Evolutionary conservation across 2,329 filamentous ascomycete genomes (phyloP), one percentile per base, ranked within the genome.

Genomic region (Pyrenophora graminea): DNA sequence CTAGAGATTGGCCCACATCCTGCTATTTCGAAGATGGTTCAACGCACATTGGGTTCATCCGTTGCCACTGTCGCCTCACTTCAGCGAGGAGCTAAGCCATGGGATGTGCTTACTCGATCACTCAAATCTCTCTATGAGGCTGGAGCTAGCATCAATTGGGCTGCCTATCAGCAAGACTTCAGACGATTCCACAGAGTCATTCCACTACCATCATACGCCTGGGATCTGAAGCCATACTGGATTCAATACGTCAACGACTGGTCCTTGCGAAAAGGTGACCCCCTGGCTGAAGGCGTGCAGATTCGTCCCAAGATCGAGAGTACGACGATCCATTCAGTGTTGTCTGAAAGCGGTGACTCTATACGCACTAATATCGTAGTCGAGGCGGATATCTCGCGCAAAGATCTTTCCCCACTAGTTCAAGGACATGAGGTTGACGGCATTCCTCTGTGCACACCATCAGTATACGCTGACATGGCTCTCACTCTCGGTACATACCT

Each of bases 101-200:
- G 15, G 15, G 15, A 15, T 15, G 15, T 15, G 15, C 15, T 15
- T 15, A 15, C 15, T 15, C 15, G 15, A 15, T 15, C 15, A 15
- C 15, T 15, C 15, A 15, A 15, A 15, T 15, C 15, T 15, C 15
- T 15, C 15, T 15, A 15, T 15, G 15, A 15, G 15, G 15, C 15
- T 15, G 15, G 15, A 15, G 15, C 15, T 15, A 15, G 15, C 15
- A 15, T 15, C 15, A 15, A 15, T 15, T 15, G 15, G 15, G 15
- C 15, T 15, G 15, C 15, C 64, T 86, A 51, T 31, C 73, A 79
- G 47, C 55, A 63, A 1, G 71, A 70, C 4, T 76, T 80, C 21
- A 67, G 31, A 17, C 4, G 21, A 2, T 47, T 34, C 0, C 55
- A 46, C 18, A 17, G 36, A 7, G 45, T 63, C 1, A 10, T 62